Base-by-base conservation (phyloP, 2,329 filamentous ascomycete genomes). In the Fusarium solani-melongenae region DNA sequence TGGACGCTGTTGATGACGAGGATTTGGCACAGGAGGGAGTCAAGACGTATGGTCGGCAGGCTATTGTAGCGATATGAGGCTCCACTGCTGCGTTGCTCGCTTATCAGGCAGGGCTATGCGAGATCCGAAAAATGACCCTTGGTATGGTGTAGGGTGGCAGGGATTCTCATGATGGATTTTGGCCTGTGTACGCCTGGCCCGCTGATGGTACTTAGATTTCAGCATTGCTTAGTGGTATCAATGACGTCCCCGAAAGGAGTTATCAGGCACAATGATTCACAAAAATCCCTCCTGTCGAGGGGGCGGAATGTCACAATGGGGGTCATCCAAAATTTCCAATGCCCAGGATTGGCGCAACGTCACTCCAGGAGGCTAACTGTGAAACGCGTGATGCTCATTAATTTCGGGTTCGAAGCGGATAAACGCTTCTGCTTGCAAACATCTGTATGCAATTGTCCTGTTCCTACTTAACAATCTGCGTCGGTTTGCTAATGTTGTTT, bases 1-100 rank as follows among this genome's bases (percentile, higher is more conserved):
- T 60, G 39, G 70, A 73, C 22, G 29, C 34, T 17, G 70, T 73
- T 7, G 70, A 73, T 31, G 70, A 73, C 22, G 70, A 73, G 31
- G 70, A 73, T 27, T 29, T 73, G 36, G 66, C 49, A 34, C 55
- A 57, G 11, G 70, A 73, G 38, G 70, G 70, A 0, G 62, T 72
- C 3, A 58, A 56, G 22, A 71, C 71, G 29, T 70, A 66, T 14
- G 34, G 34, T 8, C 22, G 55, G 4, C 55, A 57, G 55, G 55
- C 55, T 4, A 57, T 57, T 2, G 27, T 57, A 12, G 10, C 46
- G 46, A 51, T 44, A 44, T 44, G 20, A 44, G 39, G 20, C 39
- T 41, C 39, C 39, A 7, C 6, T 14, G 6, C 4, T 1, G 10
- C n/a, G 24, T 1, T 49, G 15, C 44, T 49, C 44, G 44, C 44